Evolutionary conservation across 1,139 yeast genomes (phyloP).

Genomic region (Hanseniaspora sp.): DNA sequence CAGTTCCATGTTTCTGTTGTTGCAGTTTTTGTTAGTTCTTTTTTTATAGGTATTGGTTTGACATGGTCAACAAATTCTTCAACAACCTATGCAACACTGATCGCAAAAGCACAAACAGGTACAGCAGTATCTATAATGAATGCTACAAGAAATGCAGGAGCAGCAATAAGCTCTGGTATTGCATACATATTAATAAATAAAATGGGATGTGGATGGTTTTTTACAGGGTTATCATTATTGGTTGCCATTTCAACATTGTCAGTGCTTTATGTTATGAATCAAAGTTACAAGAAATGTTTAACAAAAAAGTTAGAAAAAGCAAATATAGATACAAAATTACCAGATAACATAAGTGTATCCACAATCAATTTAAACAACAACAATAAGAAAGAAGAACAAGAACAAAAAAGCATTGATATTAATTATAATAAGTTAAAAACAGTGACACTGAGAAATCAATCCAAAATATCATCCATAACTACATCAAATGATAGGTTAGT

Average conservation of each 20-base stretch:
- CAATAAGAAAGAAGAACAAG: background rate
- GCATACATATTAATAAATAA: slow-evolving; percentile 33
- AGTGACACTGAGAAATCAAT: too few species aligned
- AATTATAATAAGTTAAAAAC: too few species aligned
- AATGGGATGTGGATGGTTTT: slow-evolving; percentile 53
- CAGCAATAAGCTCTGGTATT: slow-evolving; percentile 45
- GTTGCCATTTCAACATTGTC: slow-evolving; percentile 27
- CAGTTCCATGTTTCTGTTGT: slow-evolving; percentile 37
- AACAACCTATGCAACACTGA: slow-evolving; percentile 47
- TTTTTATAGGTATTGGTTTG: slow-evolving; percentile 45
- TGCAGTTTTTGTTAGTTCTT: slow-evolving; percentile 37
- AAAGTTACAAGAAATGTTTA: background rate
- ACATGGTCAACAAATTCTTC: slow-evolving; percentile 51
- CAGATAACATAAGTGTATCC: background rate
- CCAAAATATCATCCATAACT: too few species aligned
- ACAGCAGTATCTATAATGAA: slow-evolving; percentile 48
- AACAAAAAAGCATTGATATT: too few species aligned
- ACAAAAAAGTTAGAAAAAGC: background rate
- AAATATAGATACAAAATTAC: background rate
- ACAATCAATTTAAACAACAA: background rate
- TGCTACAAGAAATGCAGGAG: slow-evolving; percentile 44
- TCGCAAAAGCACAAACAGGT: slow-evolving; percentile 43
- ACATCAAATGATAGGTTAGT: too few species aligned
- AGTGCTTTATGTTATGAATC: background rate
- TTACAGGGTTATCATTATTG: slow-evolving; percentile 42